Evolutionary conservation across 345 rosid species (phyloP), one percentile per base, ranked within the genome.

Genomic region (Physaria fendleri): DNA sequence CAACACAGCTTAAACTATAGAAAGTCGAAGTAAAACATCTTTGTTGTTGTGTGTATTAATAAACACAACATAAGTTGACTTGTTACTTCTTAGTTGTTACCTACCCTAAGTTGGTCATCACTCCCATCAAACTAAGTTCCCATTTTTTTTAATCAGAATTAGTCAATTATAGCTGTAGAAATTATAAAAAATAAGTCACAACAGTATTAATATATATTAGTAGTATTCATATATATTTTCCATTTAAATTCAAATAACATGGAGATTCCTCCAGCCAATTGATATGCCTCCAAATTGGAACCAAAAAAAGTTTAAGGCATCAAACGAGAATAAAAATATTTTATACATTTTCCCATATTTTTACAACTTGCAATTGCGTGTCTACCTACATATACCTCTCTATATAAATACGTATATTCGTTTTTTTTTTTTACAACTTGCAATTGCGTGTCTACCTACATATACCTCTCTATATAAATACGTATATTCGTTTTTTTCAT

Each of bases 341-440:
- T 9, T 24, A 38, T 46, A 62, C 8, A 54, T 56, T 30, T 30
- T 69, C 51, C 27, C 58, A 69, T 54, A 38, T 69, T 69, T 23
- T 7, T 55, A 69, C 68, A 69, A 62, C 64, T 69, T 62, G 64
- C 57, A 39, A 23, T 33, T 39, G 44, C 35, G 16, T 59, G 20
- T 61, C 3, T 68, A 44, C 50, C 21, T 53, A n/a, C n/a, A n/a
- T 13, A 14, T 38, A 27, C 30, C 18, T 39, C 3, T 25, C 2
- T 45, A 35, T 50, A 51, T 38, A 21, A 28, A 53, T 56, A 29
- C 41, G 24, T 40, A 48, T 48, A 58, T 58, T 39, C 59, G 28
- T 2, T 17, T 28, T 66, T 24, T 38, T 27, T 16, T 48, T 23
- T 7, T 55, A 69, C 68, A 69, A 62, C 64, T 69, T 62, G 64